These are phyloP conservation scores for Eleusine coracana DNA, from an alignment of 176 grass and related monocot genomes.

Conservation along the genomic window DNA sequence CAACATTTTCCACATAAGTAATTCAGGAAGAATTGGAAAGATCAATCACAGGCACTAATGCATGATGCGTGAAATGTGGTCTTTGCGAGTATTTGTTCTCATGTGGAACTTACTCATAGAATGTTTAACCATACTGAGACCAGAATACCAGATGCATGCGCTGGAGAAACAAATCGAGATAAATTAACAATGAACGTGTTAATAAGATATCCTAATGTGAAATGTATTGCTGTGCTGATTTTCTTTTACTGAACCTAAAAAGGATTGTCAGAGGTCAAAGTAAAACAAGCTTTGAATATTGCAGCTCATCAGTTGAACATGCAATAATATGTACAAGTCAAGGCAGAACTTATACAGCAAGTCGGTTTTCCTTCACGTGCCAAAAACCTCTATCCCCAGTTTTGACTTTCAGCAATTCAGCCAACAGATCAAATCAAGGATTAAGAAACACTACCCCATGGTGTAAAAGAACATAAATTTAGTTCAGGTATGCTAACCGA, in stretches of 20 bases:
- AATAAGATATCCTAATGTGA: conserved; percentile 19
- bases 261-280: neutral
- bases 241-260: neutral
- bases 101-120: neutral
- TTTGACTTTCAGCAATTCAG: conserved; percentile 31
- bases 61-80: neutral
- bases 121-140: neutral
- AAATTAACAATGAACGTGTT: neutral
- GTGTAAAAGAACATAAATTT: neutral
- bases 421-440: neutral
- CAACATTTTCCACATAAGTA: neutral
- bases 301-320: neutral
- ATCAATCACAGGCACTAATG: neutral
- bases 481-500: conserved; percentile 10
- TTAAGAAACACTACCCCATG: conserved; percentile 1
- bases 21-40: neutral
- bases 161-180: neutral
- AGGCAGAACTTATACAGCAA: neutral
- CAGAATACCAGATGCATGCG: conserved; percentile 7
- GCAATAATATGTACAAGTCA: conserved; percentile 7
- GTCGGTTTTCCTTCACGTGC: neutral
- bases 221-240: neutral
- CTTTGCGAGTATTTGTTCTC: neutral
- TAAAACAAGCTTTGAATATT: neutral
- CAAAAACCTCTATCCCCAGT: neutral